These are phyloP conservation scores for Coffea humblotiana DNA, from an alignment of 305 asterid species.

Conservation along the genomic window DNA sequence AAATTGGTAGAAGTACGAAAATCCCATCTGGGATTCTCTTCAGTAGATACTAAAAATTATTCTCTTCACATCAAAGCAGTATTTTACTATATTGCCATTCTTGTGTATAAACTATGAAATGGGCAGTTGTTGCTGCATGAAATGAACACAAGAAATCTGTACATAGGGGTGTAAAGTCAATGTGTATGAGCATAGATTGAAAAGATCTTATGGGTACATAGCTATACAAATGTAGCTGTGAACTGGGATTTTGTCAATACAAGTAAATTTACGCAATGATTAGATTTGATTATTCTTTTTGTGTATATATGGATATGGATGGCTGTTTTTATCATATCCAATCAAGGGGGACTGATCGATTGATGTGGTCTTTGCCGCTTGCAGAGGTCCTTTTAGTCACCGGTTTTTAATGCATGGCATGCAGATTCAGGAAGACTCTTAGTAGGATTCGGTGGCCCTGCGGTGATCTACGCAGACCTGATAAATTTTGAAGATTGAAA, in stretches of 20 bases:
- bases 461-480: neutral
- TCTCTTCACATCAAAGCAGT: conserved; percentile 5
- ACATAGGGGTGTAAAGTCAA: neutral
- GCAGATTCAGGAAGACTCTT: neutral
- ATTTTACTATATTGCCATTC: conserved; percentile 8
- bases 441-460: neutral
- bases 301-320: conserved; percentile 7
- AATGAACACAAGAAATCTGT: conserved; percentile 3
- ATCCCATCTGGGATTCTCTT: no score
- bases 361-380: conserved; percentile 2
- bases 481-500: neutral
- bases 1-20: no score
- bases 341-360: conserved; percentile 21
- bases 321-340: conserved; percentile 9
- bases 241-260: neutral
- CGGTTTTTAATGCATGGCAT: conserved; percentile 2
- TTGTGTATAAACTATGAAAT: conserved; percentile 19
- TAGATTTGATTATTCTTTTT: conserved; percentile 17
- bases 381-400: neutral
- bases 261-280: conserved; percentile 19
- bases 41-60: neutral
- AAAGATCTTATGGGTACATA: neutral
- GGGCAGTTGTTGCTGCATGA: neutral
- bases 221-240: neutral
- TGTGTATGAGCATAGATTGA: neutral